Evolutionary conservation across 305 asterid species (phyloP).

Genomic region (Andrographis paniculata): DNA sequence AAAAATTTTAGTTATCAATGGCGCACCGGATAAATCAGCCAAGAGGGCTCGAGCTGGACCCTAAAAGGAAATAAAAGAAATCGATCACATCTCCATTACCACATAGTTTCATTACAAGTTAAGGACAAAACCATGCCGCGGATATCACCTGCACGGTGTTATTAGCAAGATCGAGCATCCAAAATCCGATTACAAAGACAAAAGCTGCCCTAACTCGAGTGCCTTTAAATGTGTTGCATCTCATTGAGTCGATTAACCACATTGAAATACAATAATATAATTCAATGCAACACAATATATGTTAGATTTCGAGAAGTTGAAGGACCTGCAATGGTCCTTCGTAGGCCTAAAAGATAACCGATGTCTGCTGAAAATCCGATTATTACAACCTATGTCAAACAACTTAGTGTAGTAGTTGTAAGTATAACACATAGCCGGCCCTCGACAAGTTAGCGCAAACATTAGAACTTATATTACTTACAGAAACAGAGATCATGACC

Average conservation of each 20-base stretch:
- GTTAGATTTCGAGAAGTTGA: constrained; percentile 18
- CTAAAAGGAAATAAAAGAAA: no score
- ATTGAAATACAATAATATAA: constrained; percentile 16
- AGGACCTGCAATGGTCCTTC: constrained; percentile 95
- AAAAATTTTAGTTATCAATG: constrained; percentile 13
- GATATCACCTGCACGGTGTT: constrained; percentile 98
- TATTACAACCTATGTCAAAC: constrained; percentile 61
- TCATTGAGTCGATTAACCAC: constrained; percentile 21
- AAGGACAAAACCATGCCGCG: no score
- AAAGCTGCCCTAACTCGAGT: constrained; percentile 96
- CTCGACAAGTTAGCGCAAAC: no score
- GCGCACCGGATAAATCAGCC: constrained; percentile 99
- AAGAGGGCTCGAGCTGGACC: constrained; percentile 99
- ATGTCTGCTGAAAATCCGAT: constrained; percentile 99
- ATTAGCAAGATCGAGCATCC: constrained; percentile 99
- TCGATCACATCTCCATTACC: no score
- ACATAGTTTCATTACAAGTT: no score
- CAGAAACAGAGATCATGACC: constrained; percentile 85
- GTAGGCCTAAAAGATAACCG: constrained; percentile 92
- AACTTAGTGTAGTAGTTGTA: constrained; percentile 25
- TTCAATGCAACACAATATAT: constrained; percentile 8
- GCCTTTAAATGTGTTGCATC: constrained; percentile 92
- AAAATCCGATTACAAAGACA: constrained; percentile 84
- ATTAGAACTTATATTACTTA: no score
- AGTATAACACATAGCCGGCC: constrained; percentile 18